Evolutionary conservation across 2,329 filamentous ascomycete genomes (phyloP).

Genomic region (Botrytis cinerea): DNA sequence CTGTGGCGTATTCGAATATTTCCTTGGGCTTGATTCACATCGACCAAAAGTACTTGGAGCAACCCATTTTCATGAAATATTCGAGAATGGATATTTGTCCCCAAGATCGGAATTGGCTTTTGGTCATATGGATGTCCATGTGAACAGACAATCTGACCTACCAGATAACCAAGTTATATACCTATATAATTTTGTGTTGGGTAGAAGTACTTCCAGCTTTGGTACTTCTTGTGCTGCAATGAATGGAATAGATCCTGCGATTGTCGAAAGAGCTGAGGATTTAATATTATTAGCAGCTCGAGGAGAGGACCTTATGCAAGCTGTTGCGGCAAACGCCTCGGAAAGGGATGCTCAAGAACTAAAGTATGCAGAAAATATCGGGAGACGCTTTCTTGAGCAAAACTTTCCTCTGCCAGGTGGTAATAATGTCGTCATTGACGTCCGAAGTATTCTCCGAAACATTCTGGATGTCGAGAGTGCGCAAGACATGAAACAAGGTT

Average conservation of each 20-base stretch:
- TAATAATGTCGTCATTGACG: conserved; percentile 30
- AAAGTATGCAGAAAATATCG: conserved; percentile 63
- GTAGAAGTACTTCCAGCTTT: conserved; percentile 78
- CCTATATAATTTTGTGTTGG: conserved; percentile 69
- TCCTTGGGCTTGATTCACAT: conserved; percentile 49
- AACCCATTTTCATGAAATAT: conserved; percentile 71
- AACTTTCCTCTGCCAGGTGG: conserved; percentile 35
- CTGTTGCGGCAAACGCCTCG: conserved; percentile 69
- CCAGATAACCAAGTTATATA: conserved; percentile 67
- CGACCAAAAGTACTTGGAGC: conserved; percentile 61
- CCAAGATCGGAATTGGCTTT: conserved; percentile 56
- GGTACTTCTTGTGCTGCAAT: conserved; percentile 82
- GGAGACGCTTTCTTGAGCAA: conserved; percentile 57
- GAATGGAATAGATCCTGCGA: conserved; percentile 73
- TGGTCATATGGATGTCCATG: conserved; percentile 70
- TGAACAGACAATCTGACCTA: conserved; percentile 54
- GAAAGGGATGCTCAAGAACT: conserved; percentile 64
- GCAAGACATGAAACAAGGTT: conserved; percentile 27
- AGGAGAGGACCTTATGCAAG: conserved; percentile 71
- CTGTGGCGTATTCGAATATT: conserved; percentile 58
- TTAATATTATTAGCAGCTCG: conserved; percentile 67
- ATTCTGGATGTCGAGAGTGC: conserved; percentile 30
- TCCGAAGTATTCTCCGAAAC: conserved; percentile 37
- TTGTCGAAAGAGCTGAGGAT: conserved; percentile 75
- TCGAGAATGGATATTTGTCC: conserved; percentile 61